Evolutionary conservation across 2,329 filamentous ascomycete genomes (phyloP).

Genomic region (Fusarium fracticaudum): DNA sequence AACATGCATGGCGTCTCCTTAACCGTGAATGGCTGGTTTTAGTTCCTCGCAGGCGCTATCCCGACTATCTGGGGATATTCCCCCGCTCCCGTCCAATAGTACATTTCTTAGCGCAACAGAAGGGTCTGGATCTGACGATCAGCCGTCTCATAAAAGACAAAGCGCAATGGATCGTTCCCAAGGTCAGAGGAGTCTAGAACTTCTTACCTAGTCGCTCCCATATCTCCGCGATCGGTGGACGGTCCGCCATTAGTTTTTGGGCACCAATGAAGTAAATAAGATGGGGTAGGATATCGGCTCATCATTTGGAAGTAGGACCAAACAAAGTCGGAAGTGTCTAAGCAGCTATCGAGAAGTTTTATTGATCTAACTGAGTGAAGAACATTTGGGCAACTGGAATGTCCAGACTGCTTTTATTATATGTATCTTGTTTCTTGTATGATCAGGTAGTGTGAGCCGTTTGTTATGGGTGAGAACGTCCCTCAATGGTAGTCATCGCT

Average conservation of each 20-base stretch:
- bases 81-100: background rate
- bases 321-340: no score
- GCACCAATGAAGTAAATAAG: background rate
- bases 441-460: no score
- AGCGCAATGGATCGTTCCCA: no score
- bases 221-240: background rate
- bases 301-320: accelerated
- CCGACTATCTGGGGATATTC: background rate
- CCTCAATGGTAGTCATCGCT: no score
- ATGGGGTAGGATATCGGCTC: accelerated
- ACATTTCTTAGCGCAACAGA: background rate
- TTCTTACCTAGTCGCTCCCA: accelerated
- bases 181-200: no score
- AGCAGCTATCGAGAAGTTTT: background rate
- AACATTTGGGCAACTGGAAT: no score
- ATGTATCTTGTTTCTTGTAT: no score
- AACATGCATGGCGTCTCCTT: accelerated
- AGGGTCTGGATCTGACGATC: background rate
- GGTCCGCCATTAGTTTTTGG: background rate
- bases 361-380: accelerated
- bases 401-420: no score
- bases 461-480: no score
- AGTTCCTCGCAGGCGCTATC: background rate
- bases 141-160: background rate
- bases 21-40: background rate